Percentiles rank a stretch among this genome's conserved stretches.
Evolutionary conservation across 495 filamentous ascomycete species (phyloP).

Genomic region (Hyaloscypha variabilis): DNA sequence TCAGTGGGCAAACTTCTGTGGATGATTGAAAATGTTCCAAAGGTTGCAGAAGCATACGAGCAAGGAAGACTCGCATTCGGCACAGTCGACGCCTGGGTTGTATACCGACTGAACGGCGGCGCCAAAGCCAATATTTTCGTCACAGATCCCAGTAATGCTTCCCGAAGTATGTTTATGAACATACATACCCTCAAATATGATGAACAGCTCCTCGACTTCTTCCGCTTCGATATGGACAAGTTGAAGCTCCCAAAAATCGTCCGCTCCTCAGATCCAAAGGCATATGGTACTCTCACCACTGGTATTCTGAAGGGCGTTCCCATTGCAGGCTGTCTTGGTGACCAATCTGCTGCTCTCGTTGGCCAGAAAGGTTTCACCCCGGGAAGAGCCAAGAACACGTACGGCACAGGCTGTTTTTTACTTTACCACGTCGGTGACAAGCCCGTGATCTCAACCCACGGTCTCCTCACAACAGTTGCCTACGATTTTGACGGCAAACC

Average conservation of each 20-base stretch:
- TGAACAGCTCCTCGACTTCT: conserved; percentile 77
- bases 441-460: conserved; percentile 88
- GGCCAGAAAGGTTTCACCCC: conserved; percentile 88
- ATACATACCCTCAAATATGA: conserved; percentile 85
- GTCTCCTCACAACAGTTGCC: conserved; percentile 83
- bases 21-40: conserved; percentile 75
- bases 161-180: conserved; percentile 97
- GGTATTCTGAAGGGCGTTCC: conserved; percentile 72
- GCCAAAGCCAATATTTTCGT: conserved; percentile 68
- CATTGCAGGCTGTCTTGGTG: conserved; percentile 86
- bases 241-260: conserved; percentile 82
- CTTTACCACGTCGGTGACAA: conserved; percentile 90
- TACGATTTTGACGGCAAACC: conserved; percentile 81
- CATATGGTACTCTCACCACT: conserved; percentile 68
- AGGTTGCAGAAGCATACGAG: conserved; percentile 75
- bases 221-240: conserved; percentile 75
- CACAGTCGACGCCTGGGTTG: conserved; percentile 88
- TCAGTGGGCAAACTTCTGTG: conserved; percentile 87
- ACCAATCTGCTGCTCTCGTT: conserved; percentile 89
- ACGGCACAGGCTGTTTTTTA: conserved; percentile 93
- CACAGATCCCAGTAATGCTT: conserved; percentile 90
- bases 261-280: conserved; percentile 74
- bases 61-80: conserved; percentile 81
- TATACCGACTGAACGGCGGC: conserved; percentile 87
- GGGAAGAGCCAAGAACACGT: conserved; percentile 91